Evolutionary conservation across 768 basidiomycete species (phyloP), one percentile per base, ranked within the genome.

Genomic region (Boletus insuetus): DNA sequence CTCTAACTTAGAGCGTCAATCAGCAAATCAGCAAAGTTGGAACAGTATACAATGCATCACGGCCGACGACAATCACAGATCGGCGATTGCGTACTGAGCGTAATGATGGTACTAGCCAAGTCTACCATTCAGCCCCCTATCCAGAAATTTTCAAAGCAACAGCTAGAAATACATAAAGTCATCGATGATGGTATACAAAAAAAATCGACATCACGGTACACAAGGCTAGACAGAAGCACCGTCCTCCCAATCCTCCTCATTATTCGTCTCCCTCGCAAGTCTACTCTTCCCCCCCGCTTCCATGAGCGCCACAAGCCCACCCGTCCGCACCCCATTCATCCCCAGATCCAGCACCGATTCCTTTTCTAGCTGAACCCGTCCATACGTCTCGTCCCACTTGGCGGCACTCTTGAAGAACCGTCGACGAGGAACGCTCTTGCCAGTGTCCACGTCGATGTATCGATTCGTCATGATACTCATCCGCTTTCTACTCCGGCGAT

Each of bases 391-490:
- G 47, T 73, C 69, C 78, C 77, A 71, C 37, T 67, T 71, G 20
- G 69, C 69, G 2, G 56, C 71, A 46, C 78, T 82, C 63, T 79
- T 78, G 74, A 87, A 88, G 69, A 88, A 87, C 48, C 79, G 74
- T 49, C 86, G 67, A 53, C 76, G 79, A 11, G 73, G 62, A 11
- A 58, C 47, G 7, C 40, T 63, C 46, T 64, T 70, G 51, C 73
- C 64, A 16, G 56, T 53, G 12, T 79, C 73, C 0, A 79, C 72
- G 41, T 85, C 81, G 53, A 80, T 74, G 58, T 80, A 83, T 51
- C 81, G 77, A 54, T 82, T 82, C 17, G 85, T 86, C 46, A 86
- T 49, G 45, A 89, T 75, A 60, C 85, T 88, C 85, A 90, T 89
- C 52, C 84, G 81, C 58, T 82, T 82, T 60, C 76, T 77, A 35